Evolutionary conservation across 352 stramenopile genomes (phyloP), one percentile per base, ranked within the genome.

Genomic region (Thraustochytrium sp.): DNA sequence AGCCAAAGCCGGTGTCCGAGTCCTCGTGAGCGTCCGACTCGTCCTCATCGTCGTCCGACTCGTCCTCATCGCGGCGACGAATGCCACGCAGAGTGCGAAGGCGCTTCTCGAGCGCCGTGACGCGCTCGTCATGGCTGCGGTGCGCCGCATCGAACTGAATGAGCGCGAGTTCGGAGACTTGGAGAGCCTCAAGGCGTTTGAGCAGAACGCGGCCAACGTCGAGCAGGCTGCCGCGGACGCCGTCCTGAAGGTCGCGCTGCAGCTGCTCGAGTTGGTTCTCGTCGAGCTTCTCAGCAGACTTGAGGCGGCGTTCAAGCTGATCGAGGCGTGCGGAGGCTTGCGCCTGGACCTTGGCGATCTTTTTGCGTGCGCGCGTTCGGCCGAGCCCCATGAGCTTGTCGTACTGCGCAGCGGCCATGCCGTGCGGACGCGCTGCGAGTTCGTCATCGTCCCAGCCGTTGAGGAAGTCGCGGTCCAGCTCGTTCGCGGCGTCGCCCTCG

Each of bases 361-460:
- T 23, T 18, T 23, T 18, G 1, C 42, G 40, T 0, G 48, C 68
- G 23, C 26, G 5, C 26, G 63, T 72, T 46, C 46, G 23, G 9
- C n/a, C 37, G 34, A 80, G 68, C 34, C 44, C 26, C 68, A 80
- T 80, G 34, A 80, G 68, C 8, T 68, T 38, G 31, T 80, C 13
- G 42, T 80, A 80, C 9, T 8, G 76, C 34, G 18, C 26, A n/a
- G 76, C 1, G 9, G 48, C 11, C 68, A 80, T 80, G 29, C n/a
- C 31, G 46, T 48, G 37, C 37, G 68, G 68, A 46, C 42, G 42
- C 4, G 18, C 48, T 8, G 68, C 68, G 13, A 80, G 53, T 13
- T 80, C 46, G 21, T 80, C 44, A 34, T 80, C 68, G 44, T 80
- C 68, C 68, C 68, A 80, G 29, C 68, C 68, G 18, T 34, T 23